These are phyloP conservation scores for Quercus cerris DNA, from an alignment of 306 rosid genomes.

Conservation along the genomic window DNA sequence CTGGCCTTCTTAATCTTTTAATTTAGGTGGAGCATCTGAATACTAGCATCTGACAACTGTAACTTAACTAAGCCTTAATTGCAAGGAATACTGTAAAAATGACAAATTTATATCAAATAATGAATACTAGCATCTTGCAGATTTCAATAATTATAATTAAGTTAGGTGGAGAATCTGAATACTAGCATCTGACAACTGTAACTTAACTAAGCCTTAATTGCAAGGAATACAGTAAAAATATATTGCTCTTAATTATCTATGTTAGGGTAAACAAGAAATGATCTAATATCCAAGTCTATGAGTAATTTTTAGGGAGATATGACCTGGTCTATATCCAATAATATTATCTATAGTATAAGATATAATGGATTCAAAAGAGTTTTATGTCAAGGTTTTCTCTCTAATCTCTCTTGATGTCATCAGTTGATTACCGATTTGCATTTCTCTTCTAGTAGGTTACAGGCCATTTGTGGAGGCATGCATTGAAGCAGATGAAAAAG, in stretches of 20 bases:
- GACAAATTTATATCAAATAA: too few relatives aligned
- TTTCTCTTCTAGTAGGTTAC: slow-evolving; percentile 51
- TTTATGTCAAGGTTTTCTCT: too few relatives aligned
- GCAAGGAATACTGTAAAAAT: too few relatives aligned
- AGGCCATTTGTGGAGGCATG: slow-evolving; percentile 98
- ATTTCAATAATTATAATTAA: background rate
- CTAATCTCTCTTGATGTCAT: background rate
- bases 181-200: background rate
- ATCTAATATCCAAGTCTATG: background rate
- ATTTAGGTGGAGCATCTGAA: background rate
- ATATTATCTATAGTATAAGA: background rate
- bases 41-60: background rate
- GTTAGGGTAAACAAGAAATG: background rate
- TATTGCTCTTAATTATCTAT: background rate
- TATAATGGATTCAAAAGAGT: background rate
- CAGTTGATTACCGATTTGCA: slow-evolving; percentile 4
- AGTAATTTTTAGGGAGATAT: background rate
- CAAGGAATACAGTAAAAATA: too few relatives aligned
- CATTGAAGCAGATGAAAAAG: slow-evolving; percentile 91
- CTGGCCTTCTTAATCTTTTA: too few relatives aligned
- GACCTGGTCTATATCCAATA: background rate
- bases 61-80: background rate
- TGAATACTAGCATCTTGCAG: too few relatives aligned
- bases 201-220: background rate
- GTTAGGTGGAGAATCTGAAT: background rate